phyloP scores from a whole-genome alignment of 768 basidiomycete species.

The Agaricus subrufescens region DNA sequence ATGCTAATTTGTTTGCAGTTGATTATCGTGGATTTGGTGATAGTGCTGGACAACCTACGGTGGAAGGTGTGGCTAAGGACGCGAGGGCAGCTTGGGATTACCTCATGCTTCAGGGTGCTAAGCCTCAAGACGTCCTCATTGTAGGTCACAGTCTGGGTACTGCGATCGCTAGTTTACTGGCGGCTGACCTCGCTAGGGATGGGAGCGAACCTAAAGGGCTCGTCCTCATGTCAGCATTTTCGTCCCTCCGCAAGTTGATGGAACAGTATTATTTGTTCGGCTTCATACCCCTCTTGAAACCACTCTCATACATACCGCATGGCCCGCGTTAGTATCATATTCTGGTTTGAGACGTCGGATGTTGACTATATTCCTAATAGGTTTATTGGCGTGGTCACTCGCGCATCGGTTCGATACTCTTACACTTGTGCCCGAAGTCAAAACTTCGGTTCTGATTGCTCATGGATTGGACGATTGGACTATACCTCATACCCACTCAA shows the following conservation, averaged over 20 bases:
- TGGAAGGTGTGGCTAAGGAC: conserved; percentile 54
- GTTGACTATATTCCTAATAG: conserved; percentile 24
- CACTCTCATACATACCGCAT: conserved; percentile 59
- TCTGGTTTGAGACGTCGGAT: not conserved
- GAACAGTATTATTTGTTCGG: conserved; percentile 65
- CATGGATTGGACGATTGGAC: conserved; percentile 72
- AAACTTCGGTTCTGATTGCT: conserved; percentile 63
- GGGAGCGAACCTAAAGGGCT: conserved; percentile 34
- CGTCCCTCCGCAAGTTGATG: conserved; percentile 52
- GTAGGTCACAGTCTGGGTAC: conserved; percentile 79
- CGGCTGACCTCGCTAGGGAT: conserved; percentile 43
- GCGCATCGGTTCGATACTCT: conserved; percentile 61
- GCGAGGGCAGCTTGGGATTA: conserved; percentile 64
- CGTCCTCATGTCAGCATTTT: conserved; percentile 37
- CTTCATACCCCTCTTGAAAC: conserved; percentile 65
- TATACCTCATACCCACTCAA: conserved; percentile 68
- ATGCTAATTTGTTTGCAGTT: conserved; percentile 57
- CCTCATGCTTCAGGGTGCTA: conserved; percentile 46
- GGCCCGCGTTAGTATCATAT: conserved; percentile 49
- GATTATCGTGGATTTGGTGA: conserved; percentile 81
- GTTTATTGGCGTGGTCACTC: conserved; percentile 48
- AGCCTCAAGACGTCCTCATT: conserved; percentile 48
- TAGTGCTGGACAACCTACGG: conserved; percentile 57
- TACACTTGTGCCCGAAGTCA: conserved; percentile 52
- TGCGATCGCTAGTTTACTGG: conserved; percentile 49